These are phyloP conservation scores for Neofusicoccum ribis DNA, from an alignment of 2,329 filamentous ascomycete genomes.

Conservation along the genomic window DNA sequence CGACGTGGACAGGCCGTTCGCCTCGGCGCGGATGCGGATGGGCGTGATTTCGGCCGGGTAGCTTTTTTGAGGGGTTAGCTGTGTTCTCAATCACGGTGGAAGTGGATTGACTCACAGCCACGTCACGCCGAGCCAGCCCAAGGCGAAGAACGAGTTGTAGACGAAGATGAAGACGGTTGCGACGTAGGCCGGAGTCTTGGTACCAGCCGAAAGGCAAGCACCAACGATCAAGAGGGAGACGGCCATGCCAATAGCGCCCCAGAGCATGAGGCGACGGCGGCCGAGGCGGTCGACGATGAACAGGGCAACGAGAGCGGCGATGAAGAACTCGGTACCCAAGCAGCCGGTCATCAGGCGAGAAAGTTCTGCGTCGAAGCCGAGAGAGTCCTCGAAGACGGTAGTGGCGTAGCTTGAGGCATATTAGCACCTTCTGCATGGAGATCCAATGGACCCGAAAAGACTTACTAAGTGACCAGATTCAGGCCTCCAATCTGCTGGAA, in stretches of 20 bases:
- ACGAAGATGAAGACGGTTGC: constrained; percentile 55
- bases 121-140: constrained; percentile 51
- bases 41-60: constrained; percentile 55
- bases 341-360: constrained; percentile 23
- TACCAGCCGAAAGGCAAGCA: constrained; percentile 10
- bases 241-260: constrained; percentile 33
- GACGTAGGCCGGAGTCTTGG: constrained; percentile 34
- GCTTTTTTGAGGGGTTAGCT: constrained; percentile 15
- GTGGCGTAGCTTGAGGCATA: constrained; percentile 9
- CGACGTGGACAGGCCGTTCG: constrained; percentile 38
- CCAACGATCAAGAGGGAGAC: constrained; percentile 33
- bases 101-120: constrained; percentile 28
- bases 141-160: constrained; percentile 56
- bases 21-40: constrained; percentile 36
- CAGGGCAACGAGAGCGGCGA: constrained; percentile 28
- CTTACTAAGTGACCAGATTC: constrained; percentile 23
- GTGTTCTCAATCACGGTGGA: too few species aligned
- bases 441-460: background rate
- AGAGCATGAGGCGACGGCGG: constrained; percentile 34
- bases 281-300: constrained; percentile 33
- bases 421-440: background rate
- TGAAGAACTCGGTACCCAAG: constrained; percentile 34
- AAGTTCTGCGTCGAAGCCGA: constrained; percentile 31
- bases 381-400: constrained; percentile 15
- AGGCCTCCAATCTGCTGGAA: constrained; percentile 65